Conservation (phyloP, 2,329 filamentous ascomycete species). For the Nigrograna mackinnonii region DNA sequence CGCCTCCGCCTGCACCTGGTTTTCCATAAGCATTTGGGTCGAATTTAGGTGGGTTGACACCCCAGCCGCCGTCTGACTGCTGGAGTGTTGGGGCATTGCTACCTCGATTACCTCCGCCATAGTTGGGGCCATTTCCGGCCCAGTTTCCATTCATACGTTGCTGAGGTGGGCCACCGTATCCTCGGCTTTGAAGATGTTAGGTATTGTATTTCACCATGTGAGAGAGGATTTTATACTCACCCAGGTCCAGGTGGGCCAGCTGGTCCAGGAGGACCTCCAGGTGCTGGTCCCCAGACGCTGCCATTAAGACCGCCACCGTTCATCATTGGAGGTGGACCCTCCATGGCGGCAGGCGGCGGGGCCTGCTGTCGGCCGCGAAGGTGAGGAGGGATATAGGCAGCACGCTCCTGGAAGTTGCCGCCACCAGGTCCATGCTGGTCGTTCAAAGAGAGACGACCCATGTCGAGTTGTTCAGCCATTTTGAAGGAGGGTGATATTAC, state of each 20-base stretch:
- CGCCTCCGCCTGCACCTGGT: constrained; percentile 52
- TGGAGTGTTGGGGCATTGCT: constrained; percentile 31
- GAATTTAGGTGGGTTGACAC: constrained; percentile 52
- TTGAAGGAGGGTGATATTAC: constrained; percentile 22
- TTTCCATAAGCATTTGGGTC: constrained; percentile 67
- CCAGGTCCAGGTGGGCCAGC: too few relatives aligned
- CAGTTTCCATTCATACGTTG: constrained; percentile 53
- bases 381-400: constrained; percentile 84
- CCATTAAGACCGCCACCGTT: constrained; percentile 61
- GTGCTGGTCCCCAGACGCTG: constrained; percentile 63
- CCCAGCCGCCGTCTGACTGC: constrained; percentile 41
- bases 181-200: constrained; percentile 17
- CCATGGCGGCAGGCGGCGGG: constrained; percentile 38
- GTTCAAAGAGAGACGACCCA: constrained; percentile 73
- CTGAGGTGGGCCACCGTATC: constrained; percentile 32
- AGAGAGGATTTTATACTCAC: background rate
- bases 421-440: constrained; percentile 62
- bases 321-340: constrained; percentile 48
- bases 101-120: constrained; percentile 57
- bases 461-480: constrained; percentile 70
- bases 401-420: constrained; percentile 60
- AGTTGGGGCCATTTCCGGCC: constrained; percentile 49
- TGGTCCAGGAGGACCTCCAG: constrained; percentile 19
- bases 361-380: constrained; percentile 59
- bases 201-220: background rate